A percentile compares a stretch with the other conserved stretches of the same genome.
Evolutionary conservation across 106 monocot species (phyloP).

Genomic region (Phalaenopsis aphrodite): DNA sequence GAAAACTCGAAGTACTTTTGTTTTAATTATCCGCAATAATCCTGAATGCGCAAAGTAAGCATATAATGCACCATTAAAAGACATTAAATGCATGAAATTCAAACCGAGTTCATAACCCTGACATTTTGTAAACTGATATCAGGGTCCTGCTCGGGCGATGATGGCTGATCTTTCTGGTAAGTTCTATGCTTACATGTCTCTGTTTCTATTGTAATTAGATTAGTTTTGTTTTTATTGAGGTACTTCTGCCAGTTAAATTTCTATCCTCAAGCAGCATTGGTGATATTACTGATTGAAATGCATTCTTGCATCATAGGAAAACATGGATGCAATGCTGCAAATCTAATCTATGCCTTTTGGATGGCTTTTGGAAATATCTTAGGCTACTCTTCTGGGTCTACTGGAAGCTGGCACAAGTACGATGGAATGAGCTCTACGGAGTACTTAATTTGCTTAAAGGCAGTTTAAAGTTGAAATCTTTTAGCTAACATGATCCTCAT

Average conservation of each 20-base stretch:
- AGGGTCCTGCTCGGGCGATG: conserved; percentile 87
- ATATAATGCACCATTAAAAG: neutral
- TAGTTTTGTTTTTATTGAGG: neutral
- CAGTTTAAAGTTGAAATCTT: neutral
- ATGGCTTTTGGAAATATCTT: conserved; percentile 61
- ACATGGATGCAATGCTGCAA: conserved; percentile 28
- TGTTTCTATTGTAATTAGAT: neutral
- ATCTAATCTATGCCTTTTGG: conserved; percentile 52
- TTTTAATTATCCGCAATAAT: neutral
- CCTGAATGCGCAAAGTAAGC: neutral
- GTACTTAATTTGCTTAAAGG: neutral
- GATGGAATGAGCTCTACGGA: neutral
- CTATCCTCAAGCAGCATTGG: neutral
- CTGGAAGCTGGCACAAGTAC: conserved; percentile 49
- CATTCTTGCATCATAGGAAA: conserved; percentile 19
- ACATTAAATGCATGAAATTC: neutral
- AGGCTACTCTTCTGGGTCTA: conserved; percentile 51
- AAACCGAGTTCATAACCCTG: neutral
- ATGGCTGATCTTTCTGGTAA: conserved; percentile 84
- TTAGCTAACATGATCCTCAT: neutral
- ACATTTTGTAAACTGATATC: neutral
- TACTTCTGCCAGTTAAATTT: neutral
- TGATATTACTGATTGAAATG: neutral
- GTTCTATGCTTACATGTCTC: neutral
- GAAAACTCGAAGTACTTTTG: neutral